Base-by-base conservation (phyloP, 2,329 filamentous ascomycete genomes). In the Neocucurbitaria cava region DNA sequence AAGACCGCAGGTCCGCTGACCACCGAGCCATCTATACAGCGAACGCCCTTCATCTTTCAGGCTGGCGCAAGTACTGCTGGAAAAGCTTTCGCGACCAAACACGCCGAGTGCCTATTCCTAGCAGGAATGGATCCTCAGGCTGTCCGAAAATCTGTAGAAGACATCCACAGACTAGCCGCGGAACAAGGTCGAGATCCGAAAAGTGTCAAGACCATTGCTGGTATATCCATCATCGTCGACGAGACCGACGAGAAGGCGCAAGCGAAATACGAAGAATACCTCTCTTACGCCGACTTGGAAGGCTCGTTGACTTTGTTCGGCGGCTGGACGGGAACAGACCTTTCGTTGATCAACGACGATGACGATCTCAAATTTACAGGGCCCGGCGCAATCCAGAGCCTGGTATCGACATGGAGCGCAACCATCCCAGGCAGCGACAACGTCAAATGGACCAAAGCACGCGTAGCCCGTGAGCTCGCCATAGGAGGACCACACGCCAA, bases 21-120 rank as follows among this genome's bases (percentile, higher is more conserved):
- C 82, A 45, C 85, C 89, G 8, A 80, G 87, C 61, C 88, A 87
- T 61, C 81, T 31, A 87, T 86, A 0, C 88, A 90, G 63, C 77
- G 88, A 5, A 89, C 87, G 1, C 88, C 88, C 0, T 78, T 90
- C 1, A 81, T 90, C 3, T 78, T 90, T 3, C 88, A 90, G 70
- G 88, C 88, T 0, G 88, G 88, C 0, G 88, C 87, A 0, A 87
- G 84, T 0, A 82, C 81, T 42, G 81, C 86, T 0, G 88, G 87
- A 5, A 88, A 87, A 68, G 74, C 77, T 0, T 90, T 90, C 64
- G 87, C 86, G 0, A 85, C 87, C 0, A 84, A 87, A 60, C 86
- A 90, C 66, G 88, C 88, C 1, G 88, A 90, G 64, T 87, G 82
- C 3, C 86, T 90, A 49, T 90, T 90, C 62, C 82, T 89, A 1